Evolutionary conservation across 2,329 filamentous ascomycete genomes (phyloP), one percentile per base, ranked within the genome.

Genomic region (Fusarium foetens): DNA sequence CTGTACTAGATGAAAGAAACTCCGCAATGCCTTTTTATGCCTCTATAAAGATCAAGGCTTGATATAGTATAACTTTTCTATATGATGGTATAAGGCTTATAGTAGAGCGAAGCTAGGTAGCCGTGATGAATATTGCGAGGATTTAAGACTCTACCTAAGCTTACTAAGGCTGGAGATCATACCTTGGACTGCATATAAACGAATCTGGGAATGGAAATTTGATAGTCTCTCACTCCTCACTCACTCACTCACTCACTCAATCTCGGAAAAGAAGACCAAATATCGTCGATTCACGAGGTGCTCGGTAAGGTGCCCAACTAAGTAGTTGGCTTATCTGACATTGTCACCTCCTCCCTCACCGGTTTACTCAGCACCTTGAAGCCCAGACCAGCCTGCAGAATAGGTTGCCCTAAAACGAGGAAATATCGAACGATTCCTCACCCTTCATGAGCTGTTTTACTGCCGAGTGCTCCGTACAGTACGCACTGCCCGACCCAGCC

Each of bases 391-490:
- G 17, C 51, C 70, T 54, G 58, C 52, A 55, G 58, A 59, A 16
- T 19, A 57, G 57, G 19, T 25, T 55, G 67, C 67, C 63, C 58
- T 68, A 71, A 41, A 35, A 41, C 17, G 33, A 59, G 27, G 16
- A 54, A 63, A 42, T 25, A 73, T 73, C 71, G 70, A 73, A 73
- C 70, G 58, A 73, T 73, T 59, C 39, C 67, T 58, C 14, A 54
- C 46, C 55, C 63, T 55, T 68, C 48, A 73, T 73, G 67, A 49
- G 58, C 59, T 73, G 71, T 73, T 72, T 39, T 57, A 39, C 36
- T 38, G 53, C 66, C 66, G 66, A 43, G 46, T 61, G 58, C 70
- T 64, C 66, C 70, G 70, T 72, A 61, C 65, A 66, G 59, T 70
- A 62, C 42, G 70, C 55, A 72, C 62, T 67, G 58, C 51, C 33